Evolutionary conservation across 441 rosid genomes (phyloP).

Genomic region (Adansonia madagascariensis): DNA sequence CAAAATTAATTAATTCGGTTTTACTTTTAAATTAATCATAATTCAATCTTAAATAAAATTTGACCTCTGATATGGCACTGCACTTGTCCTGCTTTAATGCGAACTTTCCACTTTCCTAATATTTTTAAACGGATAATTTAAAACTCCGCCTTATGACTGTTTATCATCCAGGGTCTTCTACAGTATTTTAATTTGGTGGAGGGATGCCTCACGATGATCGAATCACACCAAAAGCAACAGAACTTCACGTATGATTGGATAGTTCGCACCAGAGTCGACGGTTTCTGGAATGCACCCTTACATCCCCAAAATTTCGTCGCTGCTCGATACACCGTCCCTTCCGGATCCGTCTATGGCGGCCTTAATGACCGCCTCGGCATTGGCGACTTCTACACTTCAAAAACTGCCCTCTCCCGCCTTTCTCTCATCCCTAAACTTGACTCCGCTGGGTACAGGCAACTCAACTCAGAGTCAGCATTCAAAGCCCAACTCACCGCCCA

Average conservation of each 20-base stretch:
- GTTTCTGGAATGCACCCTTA: conserved; percentile 79
- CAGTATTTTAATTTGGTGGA: conserved; percentile 86
- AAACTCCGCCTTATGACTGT: background rate
- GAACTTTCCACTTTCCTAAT: no score
- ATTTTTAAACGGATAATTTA: background rate
- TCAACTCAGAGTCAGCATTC: conserved; percentile 92
- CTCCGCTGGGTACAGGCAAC: conserved; percentile 49
- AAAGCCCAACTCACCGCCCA: conserved; percentile 70
- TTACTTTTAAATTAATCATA: no score
- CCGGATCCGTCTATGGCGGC: conserved; percentile 88
- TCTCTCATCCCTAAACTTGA: conserved; percentile 74
- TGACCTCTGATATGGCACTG: no score
- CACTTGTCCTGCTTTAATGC: no score
- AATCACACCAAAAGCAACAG: conserved; percentile 50
- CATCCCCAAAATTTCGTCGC: conserved; percentile 60
- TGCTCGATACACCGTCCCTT: conserved; percentile 71
- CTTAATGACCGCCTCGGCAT: conserved; percentile 92
- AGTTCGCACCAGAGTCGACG: conserved; percentile 86
- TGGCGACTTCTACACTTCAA: conserved; percentile 68
- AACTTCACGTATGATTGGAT: conserved; percentile 86
- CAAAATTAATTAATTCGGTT: no score
- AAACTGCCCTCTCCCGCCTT: conserved; percentile 78
- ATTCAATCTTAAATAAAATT: no score
- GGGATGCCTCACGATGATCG: conserved; percentile 76
- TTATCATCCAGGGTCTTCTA: conserved; percentile 41